phyloP scores from a whole-genome alignment of 352 stramenopile species.

The Globisporangium recalcitrans region DNA sequence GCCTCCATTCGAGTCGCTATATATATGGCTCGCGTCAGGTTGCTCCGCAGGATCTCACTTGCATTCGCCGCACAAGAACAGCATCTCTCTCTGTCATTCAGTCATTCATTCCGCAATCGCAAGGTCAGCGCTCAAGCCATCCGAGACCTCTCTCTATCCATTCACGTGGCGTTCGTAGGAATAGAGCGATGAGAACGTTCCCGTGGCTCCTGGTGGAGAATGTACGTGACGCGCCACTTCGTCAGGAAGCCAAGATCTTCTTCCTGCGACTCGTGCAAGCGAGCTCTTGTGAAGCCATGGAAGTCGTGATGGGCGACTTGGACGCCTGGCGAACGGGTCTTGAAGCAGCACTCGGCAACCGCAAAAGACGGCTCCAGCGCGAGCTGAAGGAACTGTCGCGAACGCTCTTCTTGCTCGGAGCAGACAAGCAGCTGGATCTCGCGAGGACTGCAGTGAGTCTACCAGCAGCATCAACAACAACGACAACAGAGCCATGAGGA shows the following conservation, averaged over 20 bases:
- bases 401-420: slow-evolving; percentile 11
- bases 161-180: background rate
- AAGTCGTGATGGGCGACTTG: background rate
- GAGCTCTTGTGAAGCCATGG: background rate
- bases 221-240: background rate
- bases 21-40: background rate
- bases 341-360: background rate
- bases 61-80: background rate
- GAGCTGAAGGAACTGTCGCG: background rate
- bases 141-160: background rate
- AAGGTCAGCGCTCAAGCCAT: background rate
- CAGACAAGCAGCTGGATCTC: slow-evolving; percentile 12
- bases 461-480: too few relatives aligned
- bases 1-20: background rate
- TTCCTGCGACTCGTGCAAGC: slow-evolving; percentile 5
- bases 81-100: background rate
- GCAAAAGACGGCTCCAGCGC: background rate
- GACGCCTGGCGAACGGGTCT: slow-evolving; percentile 3
- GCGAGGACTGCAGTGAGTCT: background rate
- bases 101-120: background rate
- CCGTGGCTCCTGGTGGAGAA: slow-evolving; percentile 7
- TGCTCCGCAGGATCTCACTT: background rate
- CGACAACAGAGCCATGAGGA: background rate
- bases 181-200: slow-evolving; percentile 2
- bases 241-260: background rate